Evolutionary conservation across 495 filamentous ascomycete genomes (phyloP).

Genomic region (Penicillium pulvis): DNA sequence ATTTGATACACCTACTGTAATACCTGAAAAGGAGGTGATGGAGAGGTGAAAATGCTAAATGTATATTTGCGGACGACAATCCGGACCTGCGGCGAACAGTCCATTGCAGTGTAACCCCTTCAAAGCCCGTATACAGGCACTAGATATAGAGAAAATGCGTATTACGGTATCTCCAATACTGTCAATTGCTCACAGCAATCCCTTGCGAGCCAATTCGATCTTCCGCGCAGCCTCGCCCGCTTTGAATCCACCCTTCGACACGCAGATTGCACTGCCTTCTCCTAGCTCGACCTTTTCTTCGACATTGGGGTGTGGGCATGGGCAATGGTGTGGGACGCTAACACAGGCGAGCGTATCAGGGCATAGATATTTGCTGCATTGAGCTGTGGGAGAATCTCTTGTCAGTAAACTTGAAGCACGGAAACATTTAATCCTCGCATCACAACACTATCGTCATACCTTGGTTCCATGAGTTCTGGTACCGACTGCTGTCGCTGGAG

Average conservation of each 20-base stretch:
- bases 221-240: conserved; percentile 73
- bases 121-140: background rate
- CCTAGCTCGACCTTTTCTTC: conserved; percentile 90
- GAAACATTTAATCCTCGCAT: background rate
- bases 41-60: background rate
- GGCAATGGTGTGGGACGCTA: conserved; percentile 91
- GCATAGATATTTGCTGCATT: conserved; percentile 89
- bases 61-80: background rate
- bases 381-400: conserved; percentile 44
- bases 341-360: conserved; percentile 89
- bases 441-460: conserved; percentile 41
- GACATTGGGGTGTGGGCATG: conserved; percentile 75
- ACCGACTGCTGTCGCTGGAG: conserved; percentile 74
- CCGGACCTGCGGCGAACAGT: conserved; percentile 6
- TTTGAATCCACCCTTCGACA: conserved; percentile 80
- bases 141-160: too few relatives aligned
- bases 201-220: conserved; percentile 81
- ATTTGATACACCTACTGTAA: background rate
- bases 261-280: conserved; percentile 78
- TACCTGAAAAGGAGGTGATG: background rate
- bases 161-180: background rate
- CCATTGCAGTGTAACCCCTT: background rate
- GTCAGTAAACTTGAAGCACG: background rate
- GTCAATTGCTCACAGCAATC: conserved; percentile 61
- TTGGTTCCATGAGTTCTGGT: conserved; percentile 68